Conservation (phyloP, 441 rosid species). For the Metrosideros polymorpha region DNA sequence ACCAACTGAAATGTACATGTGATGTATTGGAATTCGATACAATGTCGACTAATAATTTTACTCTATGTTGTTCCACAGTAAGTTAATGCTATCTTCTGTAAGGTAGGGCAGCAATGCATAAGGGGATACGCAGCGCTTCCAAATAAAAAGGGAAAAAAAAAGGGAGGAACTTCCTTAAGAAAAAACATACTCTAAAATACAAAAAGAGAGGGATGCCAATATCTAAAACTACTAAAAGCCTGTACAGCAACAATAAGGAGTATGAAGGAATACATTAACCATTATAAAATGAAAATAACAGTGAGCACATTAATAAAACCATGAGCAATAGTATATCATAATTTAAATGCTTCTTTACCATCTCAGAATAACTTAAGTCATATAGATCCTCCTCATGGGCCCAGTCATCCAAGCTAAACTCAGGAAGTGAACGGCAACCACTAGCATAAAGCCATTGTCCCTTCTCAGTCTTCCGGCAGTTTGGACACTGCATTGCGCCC, state of each 20-base stretch:
- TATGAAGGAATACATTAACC: neutral
- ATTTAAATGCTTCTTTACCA: slow-evolving; percentile 35
- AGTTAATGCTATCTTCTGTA: neutral
- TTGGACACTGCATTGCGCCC: slow-evolving; percentile 98
- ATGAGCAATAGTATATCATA: neutral
- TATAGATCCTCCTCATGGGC: slow-evolving; percentile 83
- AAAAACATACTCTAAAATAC: neutral
- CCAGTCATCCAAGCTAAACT: slow-evolving; percentile 84
- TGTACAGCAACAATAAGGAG: neutral
- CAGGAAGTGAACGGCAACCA: slow-evolving; percentile 72
- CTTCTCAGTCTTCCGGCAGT: slow-evolving; percentile 93
- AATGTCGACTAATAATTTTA: neutral
- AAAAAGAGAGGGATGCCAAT: neutral
- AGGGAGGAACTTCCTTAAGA: neutral
- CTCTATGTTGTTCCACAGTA: neutral
- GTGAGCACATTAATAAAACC: neutral
- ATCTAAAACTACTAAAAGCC: neutral
- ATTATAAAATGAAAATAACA: neutral
- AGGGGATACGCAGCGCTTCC: neutral
- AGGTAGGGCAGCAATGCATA: neutral
- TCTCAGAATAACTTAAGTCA: slow-evolving; percentile 76
- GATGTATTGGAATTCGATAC: neutral
- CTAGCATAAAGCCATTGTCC: slow-evolving; percentile 97
- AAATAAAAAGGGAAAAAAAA: neutral
- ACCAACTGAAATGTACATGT: neutral